Percentiles rank a stretch among this genome's conserved stretches.
phyloP scores from a whole-genome alignment of 805 yeast species.

The Naumovozyma baii region DNA sequence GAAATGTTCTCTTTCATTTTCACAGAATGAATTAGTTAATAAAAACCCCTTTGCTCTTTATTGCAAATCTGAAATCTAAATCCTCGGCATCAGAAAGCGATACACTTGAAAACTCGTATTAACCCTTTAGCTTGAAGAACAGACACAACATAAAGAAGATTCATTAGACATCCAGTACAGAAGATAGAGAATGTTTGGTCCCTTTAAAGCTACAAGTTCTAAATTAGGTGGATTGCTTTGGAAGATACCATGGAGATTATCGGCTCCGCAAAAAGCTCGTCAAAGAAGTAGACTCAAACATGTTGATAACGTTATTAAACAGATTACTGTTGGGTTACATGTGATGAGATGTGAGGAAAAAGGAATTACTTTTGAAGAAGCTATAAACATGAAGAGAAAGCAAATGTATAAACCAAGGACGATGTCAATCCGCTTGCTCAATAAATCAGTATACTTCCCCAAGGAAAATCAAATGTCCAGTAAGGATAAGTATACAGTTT shows the following conservation, averaged over 20 bases:
- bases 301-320: constrained; percentile 71
- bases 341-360: constrained; percentile 16
- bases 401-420: constrained; percentile 19
- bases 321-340: constrained; percentile 25
- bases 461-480: constrained; percentile 73
- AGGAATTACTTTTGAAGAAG: constrained; percentile 15
- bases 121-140: too few species aligned
- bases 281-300: constrained; percentile 72
- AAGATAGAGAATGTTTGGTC: constrained; percentile 22
- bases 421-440: constrained; percentile 19
- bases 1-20: too few species aligned
- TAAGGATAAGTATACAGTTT: constrained; percentile 79
- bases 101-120: too few species aligned
- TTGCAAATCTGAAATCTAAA: too few species aligned
- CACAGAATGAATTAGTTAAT: too few species aligned
- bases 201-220: constrained; percentile 22
- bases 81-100: too few species aligned
- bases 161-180: too few species aligned
- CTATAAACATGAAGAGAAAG: constrained; percentile 9
- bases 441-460: constrained; percentile 45
- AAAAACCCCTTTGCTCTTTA: too few species aligned
- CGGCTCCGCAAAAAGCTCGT: constrained; percentile 70
- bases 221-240: constrained; percentile 32
- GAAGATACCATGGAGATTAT: constrained; percentile 72
- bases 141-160: too few species aligned